These are phyloP conservation scores for Retiboletus flavoniger DNA, from an alignment of 1,284 basidiomycete genomes.

Conservation along the genomic window DNA sequence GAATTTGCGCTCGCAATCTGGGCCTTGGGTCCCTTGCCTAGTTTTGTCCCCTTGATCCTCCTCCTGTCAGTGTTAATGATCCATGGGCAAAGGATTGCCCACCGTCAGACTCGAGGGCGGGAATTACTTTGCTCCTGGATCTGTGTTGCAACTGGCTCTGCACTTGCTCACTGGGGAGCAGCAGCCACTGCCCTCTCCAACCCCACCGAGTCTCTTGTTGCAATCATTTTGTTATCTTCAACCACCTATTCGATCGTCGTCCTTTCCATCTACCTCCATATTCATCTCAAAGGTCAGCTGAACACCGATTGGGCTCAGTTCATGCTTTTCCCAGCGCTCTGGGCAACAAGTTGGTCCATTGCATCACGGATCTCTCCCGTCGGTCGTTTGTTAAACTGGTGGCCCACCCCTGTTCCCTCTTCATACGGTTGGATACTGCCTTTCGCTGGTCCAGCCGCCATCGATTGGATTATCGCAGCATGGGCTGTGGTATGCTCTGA, in stretches of 20 bases:
- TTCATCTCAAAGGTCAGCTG: constrained; percentile 36
- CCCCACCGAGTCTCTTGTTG: constrained; percentile 44
- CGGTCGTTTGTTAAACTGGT: constrained; percentile 69
- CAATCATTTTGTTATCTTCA: constrained; percentile 46
- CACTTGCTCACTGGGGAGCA: constrained; percentile 47
- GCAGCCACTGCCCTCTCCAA: constrained; percentile 59
- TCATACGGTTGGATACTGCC: constrained; percentile 64
- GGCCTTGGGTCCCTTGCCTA: constrained; percentile 51
- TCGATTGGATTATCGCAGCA: constrained; percentile 68
- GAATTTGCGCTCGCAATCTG: constrained; percentile 41
- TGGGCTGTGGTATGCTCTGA: constrained; percentile 70
- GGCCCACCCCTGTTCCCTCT: constrained; percentile 47
- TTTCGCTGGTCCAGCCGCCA: constrained; percentile 53
- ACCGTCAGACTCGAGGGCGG: constrained; percentile 32
- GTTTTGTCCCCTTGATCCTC: constrained; percentile 48
- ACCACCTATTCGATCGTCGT: constrained; percentile 39
- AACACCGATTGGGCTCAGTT: constrained; percentile 41
- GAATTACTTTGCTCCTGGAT: constrained; percentile 41
- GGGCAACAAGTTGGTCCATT: constrained; percentile 59
- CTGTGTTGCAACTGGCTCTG: constrained; percentile 45
- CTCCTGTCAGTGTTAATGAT: constrained; percentile 50
- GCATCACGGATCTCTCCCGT: constrained; percentile 57
- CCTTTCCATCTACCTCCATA: constrained; percentile 40
- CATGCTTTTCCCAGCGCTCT: constrained; percentile 64
- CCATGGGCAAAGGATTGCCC: constrained; percentile 47